Percentiles rank a stretch among this genome's conserved stretches.
Conservation (phyloP, 1,139 yeast genomes). For the Hemisphaericaspora xylofermentans region DNA sequence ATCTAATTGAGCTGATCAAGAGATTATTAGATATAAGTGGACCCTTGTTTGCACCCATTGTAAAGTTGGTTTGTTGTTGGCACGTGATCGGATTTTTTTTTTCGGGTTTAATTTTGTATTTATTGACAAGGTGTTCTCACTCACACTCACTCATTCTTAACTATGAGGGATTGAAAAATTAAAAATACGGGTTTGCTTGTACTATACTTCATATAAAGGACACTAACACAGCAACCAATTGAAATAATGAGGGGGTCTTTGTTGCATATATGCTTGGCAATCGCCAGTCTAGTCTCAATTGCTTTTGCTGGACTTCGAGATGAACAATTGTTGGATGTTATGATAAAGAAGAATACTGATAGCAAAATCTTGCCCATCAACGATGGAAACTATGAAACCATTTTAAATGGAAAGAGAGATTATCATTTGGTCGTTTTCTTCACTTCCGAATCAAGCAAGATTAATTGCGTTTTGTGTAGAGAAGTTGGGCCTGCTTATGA, state of each 20-base stretch:
- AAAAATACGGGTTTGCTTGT: no score
- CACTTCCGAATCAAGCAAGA: slow-evolving; percentile 70
- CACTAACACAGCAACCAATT: not conserved
- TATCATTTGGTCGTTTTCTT: slow-evolving; percentile 63
- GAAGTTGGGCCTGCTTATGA: slow-evolving; percentile 67
- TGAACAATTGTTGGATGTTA: slow-evolving; percentile 25
- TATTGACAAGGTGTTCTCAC: no score
- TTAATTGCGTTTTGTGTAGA: slow-evolving; percentile 76
- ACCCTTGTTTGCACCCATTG: not conserved
- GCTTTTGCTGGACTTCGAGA: slow-evolving; percentile 30
- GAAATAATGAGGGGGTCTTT: slow-evolving; percentile 26
- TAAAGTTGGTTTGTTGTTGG: no score
- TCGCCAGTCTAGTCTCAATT: slow-evolving; percentile 15
- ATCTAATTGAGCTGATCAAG: no score
- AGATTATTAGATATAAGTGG: no score
- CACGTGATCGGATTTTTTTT: not conserved
- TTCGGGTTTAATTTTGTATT: not conserved
- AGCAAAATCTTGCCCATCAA: slow-evolving; percentile 40
- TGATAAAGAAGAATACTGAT: slow-evolving; percentile 19
- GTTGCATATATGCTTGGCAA: slow-evolving; percentile 14
- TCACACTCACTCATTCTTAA: no score
- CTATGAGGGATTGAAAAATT: not conserved
- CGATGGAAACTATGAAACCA: slow-evolving; percentile 57
- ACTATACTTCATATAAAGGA: no score
- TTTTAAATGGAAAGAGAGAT: slow-evolving; percentile 70